phyloP scores from a whole-genome alignment of 495 filamentous ascomycete species.

The Neurospora africana region DNA sequence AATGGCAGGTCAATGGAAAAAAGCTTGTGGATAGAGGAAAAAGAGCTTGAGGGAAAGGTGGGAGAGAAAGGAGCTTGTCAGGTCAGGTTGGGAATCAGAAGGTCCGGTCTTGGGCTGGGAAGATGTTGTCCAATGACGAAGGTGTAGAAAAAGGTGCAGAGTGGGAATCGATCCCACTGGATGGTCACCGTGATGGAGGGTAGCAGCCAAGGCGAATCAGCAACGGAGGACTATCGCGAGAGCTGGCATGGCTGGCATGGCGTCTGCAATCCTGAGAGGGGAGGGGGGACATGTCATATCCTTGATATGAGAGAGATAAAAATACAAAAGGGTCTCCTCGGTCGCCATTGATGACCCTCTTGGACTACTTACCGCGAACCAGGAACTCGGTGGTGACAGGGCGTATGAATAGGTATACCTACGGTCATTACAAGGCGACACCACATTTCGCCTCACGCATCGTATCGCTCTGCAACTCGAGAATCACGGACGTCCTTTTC shows the following conservation, averaged over 20 bases:
- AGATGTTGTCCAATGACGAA: background rate
- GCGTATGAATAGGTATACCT: too few relatives aligned
- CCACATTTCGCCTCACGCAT: background rate
- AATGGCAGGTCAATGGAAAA: background rate
- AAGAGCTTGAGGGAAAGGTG: background rate
- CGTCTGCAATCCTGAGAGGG: background rate
- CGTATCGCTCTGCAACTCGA: background rate
- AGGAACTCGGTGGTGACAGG: background rate
- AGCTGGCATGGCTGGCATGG: background rate
- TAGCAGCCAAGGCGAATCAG: background rate
- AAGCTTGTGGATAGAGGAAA: background rate
- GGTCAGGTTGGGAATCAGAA: background rate
- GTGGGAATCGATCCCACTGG: background rate
- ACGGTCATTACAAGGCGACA: background rate
- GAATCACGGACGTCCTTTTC: background rate
- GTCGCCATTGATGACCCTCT: background rate
- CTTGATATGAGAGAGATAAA: background rate
- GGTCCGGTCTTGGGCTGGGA: background rate
- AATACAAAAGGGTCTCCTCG: background rate
- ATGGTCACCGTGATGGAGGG: background rate
- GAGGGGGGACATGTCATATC: background rate
- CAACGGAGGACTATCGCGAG: background rate
- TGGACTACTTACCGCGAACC: background rate
- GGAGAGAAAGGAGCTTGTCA: background rate
- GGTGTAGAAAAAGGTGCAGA: background rate